These are phyloP conservation scores for Cicer pinnatifidum DNA, from an alignment of 306 rosid genomes.

Conservation along the genomic window DNA sequence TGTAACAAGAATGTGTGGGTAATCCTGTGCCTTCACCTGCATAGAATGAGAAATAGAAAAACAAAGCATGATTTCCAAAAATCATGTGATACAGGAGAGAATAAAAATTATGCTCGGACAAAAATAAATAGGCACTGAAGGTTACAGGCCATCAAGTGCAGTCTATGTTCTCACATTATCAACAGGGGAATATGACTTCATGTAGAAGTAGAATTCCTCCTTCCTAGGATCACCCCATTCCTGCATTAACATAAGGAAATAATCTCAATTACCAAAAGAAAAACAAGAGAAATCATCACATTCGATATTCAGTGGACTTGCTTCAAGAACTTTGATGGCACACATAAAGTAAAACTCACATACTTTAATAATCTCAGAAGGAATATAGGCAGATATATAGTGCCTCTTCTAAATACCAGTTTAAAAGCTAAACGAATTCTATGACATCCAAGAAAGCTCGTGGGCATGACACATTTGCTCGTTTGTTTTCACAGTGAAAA, in stretches of 20 bases:
- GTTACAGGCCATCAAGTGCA: constrained; percentile 29
- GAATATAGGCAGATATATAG: constrained; percentile 10
- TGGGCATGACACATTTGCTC: background rate
- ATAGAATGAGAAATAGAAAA: constrained; percentile 37
- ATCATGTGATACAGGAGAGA: constrained; percentile 14
- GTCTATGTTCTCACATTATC: constrained; percentile 75
- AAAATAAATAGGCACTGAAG: constrained; percentile 27
- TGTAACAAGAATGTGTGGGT: constrained; percentile 85
- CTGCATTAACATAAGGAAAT: constrained; percentile 57
- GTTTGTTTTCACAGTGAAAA: background rate
- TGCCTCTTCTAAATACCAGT: constrained; percentile 4
- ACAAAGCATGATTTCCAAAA: constrained; percentile 21
- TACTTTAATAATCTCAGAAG: constrained; percentile 10
- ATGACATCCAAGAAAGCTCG: background rate
- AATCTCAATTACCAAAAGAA: constrained; percentile 30
- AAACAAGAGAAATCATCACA: constrained; percentile 34
- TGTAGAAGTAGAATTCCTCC: constrained; percentile 91
- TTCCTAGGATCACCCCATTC: constrained; percentile 98
- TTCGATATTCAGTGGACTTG: constrained; percentile 13
- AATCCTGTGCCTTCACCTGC: constrained; percentile 80
- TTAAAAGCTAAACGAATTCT: background rate
- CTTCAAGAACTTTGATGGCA: constrained; percentile 29
- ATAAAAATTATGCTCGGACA: constrained; percentile 24
- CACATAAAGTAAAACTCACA: background rate
- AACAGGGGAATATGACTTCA: constrained; percentile 96